Evolutionary conservation across 2,329 filamentous ascomycete species (phyloP).

Genomic region (Coniochaeta prunicola): DNA sequence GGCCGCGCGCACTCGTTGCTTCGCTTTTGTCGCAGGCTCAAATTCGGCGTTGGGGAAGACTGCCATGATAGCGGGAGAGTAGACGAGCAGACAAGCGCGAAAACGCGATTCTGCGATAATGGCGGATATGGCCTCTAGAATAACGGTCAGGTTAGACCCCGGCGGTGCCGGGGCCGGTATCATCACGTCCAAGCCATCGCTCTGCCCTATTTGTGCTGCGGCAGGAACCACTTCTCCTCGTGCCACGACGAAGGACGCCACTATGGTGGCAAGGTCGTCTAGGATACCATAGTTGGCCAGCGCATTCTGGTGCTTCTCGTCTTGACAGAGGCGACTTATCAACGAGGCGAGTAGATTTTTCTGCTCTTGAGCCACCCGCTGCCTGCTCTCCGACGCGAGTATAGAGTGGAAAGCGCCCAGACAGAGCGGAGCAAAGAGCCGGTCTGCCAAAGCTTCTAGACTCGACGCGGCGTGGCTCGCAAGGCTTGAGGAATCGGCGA

Average conservation of each 20-base stretch:
- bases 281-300: constrained; percentile 68
- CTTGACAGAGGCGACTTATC: constrained; percentile 54
- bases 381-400: constrained; percentile 49
- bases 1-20: constrained; percentile 42
- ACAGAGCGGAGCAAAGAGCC: constrained; percentile 56
- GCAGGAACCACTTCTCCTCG: constrained; percentile 63
- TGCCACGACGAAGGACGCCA: constrained; percentile 64
- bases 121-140: constrained; percentile 69
- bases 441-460: constrained; percentile 49
- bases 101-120: constrained; percentile 76
- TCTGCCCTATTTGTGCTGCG: constrained; percentile 46
- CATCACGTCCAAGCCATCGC: constrained; percentile 45
- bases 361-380: constrained; percentile 50
- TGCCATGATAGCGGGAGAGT: constrained; percentile 60
- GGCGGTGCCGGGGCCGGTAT: constrained; percentile 57
- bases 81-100: constrained; percentile 64
- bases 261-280: constrained; percentile 66
- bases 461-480: constrained; percentile 35
- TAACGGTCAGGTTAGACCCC: constrained; percentile 53
- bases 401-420: constrained; percentile 59
- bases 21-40: constrained; percentile 35
- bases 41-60: constrained; percentile 58
- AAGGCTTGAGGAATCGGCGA: constrained; percentile 58
- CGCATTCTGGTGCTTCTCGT: constrained; percentile 62
- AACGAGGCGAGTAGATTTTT: constrained; percentile 52